Conservation (phyloP, 73 alveolate species). For the Paramecium sonneborni region DNA sequence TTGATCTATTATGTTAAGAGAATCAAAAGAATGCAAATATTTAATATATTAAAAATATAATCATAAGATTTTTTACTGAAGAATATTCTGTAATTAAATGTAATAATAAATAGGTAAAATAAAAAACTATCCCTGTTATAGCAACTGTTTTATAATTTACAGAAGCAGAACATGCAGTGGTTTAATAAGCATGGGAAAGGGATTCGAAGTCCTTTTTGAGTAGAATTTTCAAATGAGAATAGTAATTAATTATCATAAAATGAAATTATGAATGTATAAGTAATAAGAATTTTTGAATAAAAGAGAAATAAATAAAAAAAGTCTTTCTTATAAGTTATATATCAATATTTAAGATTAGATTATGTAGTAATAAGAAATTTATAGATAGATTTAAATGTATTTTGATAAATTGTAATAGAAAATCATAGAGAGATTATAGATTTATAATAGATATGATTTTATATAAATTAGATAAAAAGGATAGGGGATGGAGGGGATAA, state of each 20-base stretch:
- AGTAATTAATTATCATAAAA: background rate
- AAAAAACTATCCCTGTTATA: conserved; percentile 43
- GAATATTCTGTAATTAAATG: background rate
- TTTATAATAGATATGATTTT: too few species aligned
- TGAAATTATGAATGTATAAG: background rate
- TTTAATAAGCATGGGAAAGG: conserved; percentile 25
- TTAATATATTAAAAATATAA: conserved; percentile 7
- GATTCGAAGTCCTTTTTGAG: conserved; percentile 1
- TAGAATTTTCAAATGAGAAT: conserved; percentile 13
- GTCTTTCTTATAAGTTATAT: too few species aligned
- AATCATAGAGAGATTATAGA: too few species aligned
- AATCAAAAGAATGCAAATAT: conserved; percentile 27
- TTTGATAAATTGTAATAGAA: too few species aligned
- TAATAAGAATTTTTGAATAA: background rate
- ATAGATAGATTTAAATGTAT: too few species aligned
- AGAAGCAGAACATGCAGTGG: background rate
- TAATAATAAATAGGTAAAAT: background rate
- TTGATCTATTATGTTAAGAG: background rate
- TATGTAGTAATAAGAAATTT: too few species aligned
- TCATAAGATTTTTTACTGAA: conserved; percentile 23
- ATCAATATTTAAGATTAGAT: too few species aligned
- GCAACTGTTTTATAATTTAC: conserved; percentile 46
- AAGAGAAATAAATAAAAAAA: too few species aligned
- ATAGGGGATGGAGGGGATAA: too few species aligned
- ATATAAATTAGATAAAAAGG: too few species aligned